Percentiles rank a stretch among this genome's conserved stretches.
Conservation (phyloP, 352 stramenopile species). For the Pythium sp. region DNA sequence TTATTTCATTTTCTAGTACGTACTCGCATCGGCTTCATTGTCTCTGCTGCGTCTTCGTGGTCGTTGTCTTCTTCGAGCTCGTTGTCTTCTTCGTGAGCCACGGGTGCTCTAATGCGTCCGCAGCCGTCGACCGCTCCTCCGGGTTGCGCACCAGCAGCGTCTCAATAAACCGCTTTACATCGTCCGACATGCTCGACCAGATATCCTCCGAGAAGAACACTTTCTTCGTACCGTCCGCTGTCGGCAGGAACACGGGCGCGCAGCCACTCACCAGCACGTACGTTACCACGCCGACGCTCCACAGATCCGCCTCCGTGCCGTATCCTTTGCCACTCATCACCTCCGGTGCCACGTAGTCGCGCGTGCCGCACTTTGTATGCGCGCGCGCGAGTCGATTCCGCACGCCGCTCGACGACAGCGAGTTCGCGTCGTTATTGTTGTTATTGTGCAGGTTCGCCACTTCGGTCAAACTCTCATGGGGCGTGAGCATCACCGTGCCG, state of each 20-base stretch:
- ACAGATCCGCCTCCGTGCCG: slow-evolving; percentile 92
- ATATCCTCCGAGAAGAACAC: slow-evolving; percentile 75
- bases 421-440: slow-evolving; percentile 19
- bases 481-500: slow-evolving; percentile 51
- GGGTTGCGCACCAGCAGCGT: slow-evolving; percentile 71
- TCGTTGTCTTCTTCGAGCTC: not conserved
- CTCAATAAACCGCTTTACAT: slow-evolving; percentile 73
- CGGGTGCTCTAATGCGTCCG: slow-evolving; percentile 68
- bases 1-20: slow-evolving; percentile 3
- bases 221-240: slow-evolving; percentile 57
- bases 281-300: slow-evolving; percentile 91
- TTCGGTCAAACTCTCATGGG: slow-evolving; percentile 69
- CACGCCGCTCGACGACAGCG: slow-evolving; percentile 24
- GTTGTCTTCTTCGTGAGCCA: slow-evolving; percentile 49
- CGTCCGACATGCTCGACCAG: slow-evolving; percentile 54
- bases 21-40: not conserved
- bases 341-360: slow-evolving; percentile 81
- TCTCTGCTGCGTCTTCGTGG: not conserved
- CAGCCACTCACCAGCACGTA: slow-evolving; percentile 87
- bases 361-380: slow-evolving; percentile 83
- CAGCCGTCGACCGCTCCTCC: slow-evolving; percentile 64
- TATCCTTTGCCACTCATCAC: slow-evolving; percentile 91
- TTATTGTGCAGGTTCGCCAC: slow-evolving; percentile 47
- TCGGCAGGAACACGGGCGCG: slow-evolving; percentile 69
- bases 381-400: slow-evolving; percentile 68